phyloP scores from a whole-genome alignment of 225 moss, liverwort and hornwort species.

The Climacium dendroides region DNA sequence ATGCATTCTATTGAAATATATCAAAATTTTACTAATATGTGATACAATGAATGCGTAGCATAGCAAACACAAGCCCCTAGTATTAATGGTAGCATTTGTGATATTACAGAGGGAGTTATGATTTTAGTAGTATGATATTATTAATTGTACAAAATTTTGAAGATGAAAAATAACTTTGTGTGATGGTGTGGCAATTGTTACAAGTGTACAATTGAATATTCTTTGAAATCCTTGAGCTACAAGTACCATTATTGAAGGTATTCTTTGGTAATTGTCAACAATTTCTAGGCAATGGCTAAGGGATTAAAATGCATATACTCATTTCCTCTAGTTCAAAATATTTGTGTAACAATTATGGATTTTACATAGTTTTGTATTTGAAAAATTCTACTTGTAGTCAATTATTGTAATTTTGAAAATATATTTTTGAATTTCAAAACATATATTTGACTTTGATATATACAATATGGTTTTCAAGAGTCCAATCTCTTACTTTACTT shows the following conservation, averaged over 20 bases:
- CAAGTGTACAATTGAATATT: neutral
- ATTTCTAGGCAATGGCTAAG: fast-evolving
- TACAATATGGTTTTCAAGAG: neutral
- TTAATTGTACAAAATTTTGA: neutral
- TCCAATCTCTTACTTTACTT: neutral
- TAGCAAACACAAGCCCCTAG: too few species aligned
- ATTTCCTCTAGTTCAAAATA: neutral
- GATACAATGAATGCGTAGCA: too few species aligned
- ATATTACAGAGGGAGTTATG: too few species aligned
- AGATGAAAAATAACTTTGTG: neutral
- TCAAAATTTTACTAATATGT: too few species aligned
- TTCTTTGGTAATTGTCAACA: neutral
- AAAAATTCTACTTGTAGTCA: neutral
- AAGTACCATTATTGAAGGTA: neutral
- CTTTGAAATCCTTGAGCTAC: neutral
- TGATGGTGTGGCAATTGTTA: neutral
- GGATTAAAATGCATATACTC: neutral
- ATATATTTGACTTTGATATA: neutral
- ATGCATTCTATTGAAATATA: too few species aligned
- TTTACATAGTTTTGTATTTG: neutral
- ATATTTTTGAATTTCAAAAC: neutral
- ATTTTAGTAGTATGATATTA: too few species aligned
- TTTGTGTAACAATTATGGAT: neutral
- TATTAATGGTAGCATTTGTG: too few species aligned
- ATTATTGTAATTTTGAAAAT: neutral